Evolutionary conservation across 345 rosid species (phyloP).

Genomic region (Eucalyptus victrix): DNA sequence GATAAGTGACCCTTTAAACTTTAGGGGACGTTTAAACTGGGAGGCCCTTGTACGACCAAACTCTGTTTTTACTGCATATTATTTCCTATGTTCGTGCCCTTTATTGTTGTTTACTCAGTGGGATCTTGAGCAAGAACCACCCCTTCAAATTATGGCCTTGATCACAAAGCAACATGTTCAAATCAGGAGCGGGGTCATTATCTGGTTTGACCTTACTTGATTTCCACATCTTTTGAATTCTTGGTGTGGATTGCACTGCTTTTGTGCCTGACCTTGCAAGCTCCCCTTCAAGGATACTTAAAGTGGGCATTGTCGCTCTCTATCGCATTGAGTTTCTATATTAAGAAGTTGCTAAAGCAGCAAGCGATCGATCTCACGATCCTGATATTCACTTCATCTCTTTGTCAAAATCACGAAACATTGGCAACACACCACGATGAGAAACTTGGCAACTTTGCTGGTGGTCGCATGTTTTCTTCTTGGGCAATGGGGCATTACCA

Average conservation of each 20-base stretch:
- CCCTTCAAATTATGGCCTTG: not conserved
- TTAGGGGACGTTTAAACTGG: not conserved
- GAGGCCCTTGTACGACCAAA: not conserved
- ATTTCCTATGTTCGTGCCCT: not conserved
- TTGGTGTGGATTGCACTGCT: constrained; percentile 1
- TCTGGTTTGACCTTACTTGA: not conserved
- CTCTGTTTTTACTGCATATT: not conserved
- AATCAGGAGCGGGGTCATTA: not conserved
- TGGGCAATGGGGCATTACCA: not conserved
- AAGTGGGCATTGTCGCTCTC: not conserved
- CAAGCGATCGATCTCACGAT: not conserved
- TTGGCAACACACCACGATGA: not conserved
- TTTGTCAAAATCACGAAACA: not conserved
- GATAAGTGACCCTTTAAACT: not conserved
- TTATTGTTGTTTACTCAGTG: not conserved
- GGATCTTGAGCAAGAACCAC: not conserved
- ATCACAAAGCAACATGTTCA: not conserved
- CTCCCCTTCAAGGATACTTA: not conserved
- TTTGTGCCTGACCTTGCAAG: not conserved
- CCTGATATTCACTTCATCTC: not conserved
- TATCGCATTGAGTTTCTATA: not conserved
- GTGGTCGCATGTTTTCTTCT: not conserved
- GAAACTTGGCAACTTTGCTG: not conserved
- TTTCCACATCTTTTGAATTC: not conserved
- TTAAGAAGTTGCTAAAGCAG: not conserved